A percentile compares a stretch with the other conserved stretches of the same genome.
phyloP scores from a whole-genome alignment of 148 eudicot species.

The Nepenthes mirabilis region DNA sequence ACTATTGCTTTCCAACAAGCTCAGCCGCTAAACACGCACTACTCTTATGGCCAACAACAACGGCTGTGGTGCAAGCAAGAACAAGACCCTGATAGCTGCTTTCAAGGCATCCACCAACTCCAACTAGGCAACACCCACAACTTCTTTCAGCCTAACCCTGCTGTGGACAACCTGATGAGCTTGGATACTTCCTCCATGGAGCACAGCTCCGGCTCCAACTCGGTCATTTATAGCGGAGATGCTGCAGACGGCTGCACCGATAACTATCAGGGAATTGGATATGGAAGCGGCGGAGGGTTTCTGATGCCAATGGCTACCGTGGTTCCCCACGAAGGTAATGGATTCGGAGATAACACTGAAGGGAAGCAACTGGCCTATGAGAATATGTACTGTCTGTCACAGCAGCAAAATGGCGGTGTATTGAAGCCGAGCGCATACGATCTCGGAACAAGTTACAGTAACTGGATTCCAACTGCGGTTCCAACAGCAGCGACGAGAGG shows the following conservation, averaged over 20 bases:
- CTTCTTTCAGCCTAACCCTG: constrained; percentile 27
- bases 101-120: background rate
- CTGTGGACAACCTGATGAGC: constrained; percentile 33
- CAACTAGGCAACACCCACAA: constrained; percentile 21
- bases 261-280: constrained; percentile 7
- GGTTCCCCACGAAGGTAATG: constrained; percentile 16
- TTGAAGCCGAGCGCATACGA: constrained; percentile 22
- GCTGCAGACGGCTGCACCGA: constrained; percentile 11
- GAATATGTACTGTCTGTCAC: constrained; percentile 35
- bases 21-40: background rate
- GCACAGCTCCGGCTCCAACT: constrained; percentile 29
- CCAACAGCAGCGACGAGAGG: constrained; percentile 31
- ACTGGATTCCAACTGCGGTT: constrained; percentile 65
- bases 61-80: constrained; percentile 1
- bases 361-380: constrained; percentile 17
- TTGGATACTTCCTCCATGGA: constrained; percentile 36
- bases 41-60: background rate
- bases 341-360: constrained; percentile 12
- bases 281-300: constrained; percentile 12
- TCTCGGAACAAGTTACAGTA: constrained; percentile 33
- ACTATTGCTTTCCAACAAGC: constrained; percentile 1
- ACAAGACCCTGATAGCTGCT: constrained; percentile 14
- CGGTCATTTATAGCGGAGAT: constrained; percentile 19
- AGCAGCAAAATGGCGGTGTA: constrained; percentile 14
- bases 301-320: constrained; percentile 25